Evolutionary conservation across 768 basidiomycete species (phyloP).

Genomic region (Hygrophorus russula): DNA sequence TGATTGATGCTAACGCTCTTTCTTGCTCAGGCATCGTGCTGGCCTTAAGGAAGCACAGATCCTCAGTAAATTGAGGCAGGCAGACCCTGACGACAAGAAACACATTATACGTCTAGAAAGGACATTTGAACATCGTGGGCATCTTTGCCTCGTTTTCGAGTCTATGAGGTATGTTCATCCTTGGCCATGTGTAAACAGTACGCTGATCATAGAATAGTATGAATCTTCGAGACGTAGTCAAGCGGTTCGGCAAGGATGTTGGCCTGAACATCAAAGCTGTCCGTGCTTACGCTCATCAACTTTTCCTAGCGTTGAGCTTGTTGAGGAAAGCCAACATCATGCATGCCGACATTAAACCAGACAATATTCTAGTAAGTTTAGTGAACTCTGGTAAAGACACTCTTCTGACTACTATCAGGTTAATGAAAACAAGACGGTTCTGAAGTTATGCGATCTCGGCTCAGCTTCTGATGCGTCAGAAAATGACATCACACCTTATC

Average conservation of each 20-base stretch:
- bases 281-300: conserved; percentile 96
- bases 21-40: conserved; percentile 70
- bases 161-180: conserved; percentile 74
- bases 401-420: conserved; percentile 39
- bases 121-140: conserved; percentile 95
- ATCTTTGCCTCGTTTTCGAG: conserved; percentile 94
- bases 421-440: conserved; percentile 84
- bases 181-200: not conserved
- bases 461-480: conserved; percentile 91
- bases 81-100: conserved; percentile 95
- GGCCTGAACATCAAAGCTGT: conserved; percentile 94
- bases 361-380: conserved; percentile 83
- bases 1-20: conserved; percentile 4
- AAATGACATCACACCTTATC: conserved; percentile 95
- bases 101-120: conserved; percentile 88
- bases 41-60: conserved; percentile 90
- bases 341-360: conserved; percentile 98
- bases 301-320: conserved; percentile 79
- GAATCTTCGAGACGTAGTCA: conserved; percentile 96
- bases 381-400: conserved; percentile 1
- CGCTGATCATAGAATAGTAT: conserved; percentile 41
- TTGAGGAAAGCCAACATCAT: conserved; percentile 87
- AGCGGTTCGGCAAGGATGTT: conserved; percentile 96
- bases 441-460: conserved; percentile 96
- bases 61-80: conserved; percentile 72